Conservation (phyloP, 2,329 filamentous ascomycete genomes). For the Ceratocystiopsis brevicomis region DNA sequence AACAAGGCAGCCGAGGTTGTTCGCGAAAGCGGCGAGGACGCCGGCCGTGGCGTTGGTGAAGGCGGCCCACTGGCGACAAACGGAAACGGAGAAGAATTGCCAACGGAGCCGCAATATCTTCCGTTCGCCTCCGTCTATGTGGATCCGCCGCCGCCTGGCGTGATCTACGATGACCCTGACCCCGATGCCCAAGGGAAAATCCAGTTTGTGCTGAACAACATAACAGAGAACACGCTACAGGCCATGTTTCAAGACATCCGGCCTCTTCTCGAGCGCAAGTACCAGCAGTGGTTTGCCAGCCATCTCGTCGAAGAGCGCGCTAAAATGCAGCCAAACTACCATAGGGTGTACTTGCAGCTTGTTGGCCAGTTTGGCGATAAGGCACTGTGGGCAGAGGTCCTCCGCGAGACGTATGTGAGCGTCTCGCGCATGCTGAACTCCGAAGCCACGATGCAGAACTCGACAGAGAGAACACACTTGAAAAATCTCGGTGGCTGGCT, state of each 20-base stretch:
- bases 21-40: conserved; percentile 44
- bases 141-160: conserved; percentile 44
- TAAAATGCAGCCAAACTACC: conserved; percentile 94
- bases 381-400: conserved; percentile 67
- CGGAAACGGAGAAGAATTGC: conserved; percentile 34
- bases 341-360: conserved; percentile 78
- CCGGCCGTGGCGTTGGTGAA: conserved; percentile 9
- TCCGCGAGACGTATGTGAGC: conserved; percentile 81
- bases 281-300: conserved; percentile 91
- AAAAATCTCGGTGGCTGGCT: conserved; percentile 93
- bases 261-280: conserved; percentile 56
- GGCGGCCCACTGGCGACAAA: conserved; percentile 8
- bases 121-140: conserved; percentile 65
- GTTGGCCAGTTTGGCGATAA: conserved; percentile 67
- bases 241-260: conserved; percentile 69
- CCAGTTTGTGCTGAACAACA: conserved; percentile 89
- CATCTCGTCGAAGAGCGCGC: conserved; percentile 92
- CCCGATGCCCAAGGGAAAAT: conserved; percentile 82
- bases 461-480: conserved; percentile 67
- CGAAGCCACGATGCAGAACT: conserved; percentile 66
- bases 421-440: conserved; percentile 77
- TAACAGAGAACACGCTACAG: conserved; percentile 74
- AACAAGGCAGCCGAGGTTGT: conserved; percentile 68
- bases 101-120: conserved; percentile 47
- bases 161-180: conserved; percentile 62